Percentiles rank a stretch among this genome's conserved stretches.
phyloP scores from a whole-genome alignment of 2,329 filamentous ascomycete species.

The Cladosporium sp. region DNA sequence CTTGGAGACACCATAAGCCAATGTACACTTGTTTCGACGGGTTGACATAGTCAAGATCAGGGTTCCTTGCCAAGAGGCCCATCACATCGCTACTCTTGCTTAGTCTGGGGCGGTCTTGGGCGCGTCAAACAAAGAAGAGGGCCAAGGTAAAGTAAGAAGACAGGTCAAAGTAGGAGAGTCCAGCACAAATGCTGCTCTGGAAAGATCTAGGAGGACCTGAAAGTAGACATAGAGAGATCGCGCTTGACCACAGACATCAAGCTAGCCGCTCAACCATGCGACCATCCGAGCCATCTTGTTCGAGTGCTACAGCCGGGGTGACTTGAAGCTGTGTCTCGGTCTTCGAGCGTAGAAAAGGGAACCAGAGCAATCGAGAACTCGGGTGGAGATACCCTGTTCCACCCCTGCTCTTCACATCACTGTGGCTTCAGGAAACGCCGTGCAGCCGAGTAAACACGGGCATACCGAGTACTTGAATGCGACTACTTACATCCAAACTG shows the following conservation, averaged over 20 bases:
- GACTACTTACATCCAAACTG: too few relatives aligned
- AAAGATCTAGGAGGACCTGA: not conserved
- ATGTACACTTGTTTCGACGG: slow-evolving; percentile 34
- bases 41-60: slow-evolving; percentile 29
- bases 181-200: not conserved
- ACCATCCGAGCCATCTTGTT: not conserved
- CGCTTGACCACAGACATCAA: not conserved
- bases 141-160: not conserved
- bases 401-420: too few relatives aligned
- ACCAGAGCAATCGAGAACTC: too few relatives aligned
- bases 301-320: not conserved
- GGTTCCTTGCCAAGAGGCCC: slow-evolving; percentile 15
- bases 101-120: not conserved
- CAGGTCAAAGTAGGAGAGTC: not conserved
- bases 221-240: not conserved
- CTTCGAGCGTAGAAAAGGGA: not conserved
- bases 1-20: slow-evolving; percentile 37
- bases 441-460: too few relatives aligned
- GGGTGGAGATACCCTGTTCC: too few relatives aligned
- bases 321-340: not conserved
- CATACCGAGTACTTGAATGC: too few relatives aligned
- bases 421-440: too few relatives aligned
- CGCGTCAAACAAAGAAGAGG: not conserved
- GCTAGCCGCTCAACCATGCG: not conserved
- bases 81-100: slow-evolving; percentile 13